These are phyloP conservation scores for Trichoderma virens DNA, from an alignment of 495 filamentous ascomycete genomes.

Conservation along the genomic window DNA sequence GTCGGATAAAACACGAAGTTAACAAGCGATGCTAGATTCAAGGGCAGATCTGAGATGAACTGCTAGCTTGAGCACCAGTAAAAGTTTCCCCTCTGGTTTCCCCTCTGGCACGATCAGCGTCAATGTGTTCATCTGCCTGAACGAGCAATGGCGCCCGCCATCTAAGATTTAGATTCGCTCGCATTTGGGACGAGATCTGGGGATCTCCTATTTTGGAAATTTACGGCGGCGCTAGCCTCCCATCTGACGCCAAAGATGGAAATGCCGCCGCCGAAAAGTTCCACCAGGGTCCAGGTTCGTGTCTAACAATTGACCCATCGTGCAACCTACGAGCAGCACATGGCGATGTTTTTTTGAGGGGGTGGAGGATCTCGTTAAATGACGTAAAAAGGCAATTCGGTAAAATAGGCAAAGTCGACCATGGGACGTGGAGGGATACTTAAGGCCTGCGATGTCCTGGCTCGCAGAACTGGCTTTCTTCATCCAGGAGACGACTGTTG, in stretches of 20 bases:
- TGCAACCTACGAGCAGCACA: not conserved
- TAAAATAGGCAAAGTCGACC: not conserved
- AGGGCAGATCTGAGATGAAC: no score
- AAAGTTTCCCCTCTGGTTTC: no score
- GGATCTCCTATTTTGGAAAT: not conserved
- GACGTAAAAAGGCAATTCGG: not conserved
- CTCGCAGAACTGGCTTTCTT: not conserved
- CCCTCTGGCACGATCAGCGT: not conserved
- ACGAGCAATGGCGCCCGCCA: not conserved
- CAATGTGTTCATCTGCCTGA: not conserved
- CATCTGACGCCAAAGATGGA: not conserved
- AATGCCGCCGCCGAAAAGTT: not conserved
- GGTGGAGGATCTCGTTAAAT: not conserved
- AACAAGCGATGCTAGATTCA: no score
- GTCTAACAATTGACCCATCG: not conserved
- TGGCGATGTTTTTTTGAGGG: not conserved
- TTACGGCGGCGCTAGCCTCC: not conserved
- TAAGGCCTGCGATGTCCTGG: not conserved
- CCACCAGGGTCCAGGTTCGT: not conserved
- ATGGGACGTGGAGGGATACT: not conserved
- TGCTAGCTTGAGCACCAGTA: no score
- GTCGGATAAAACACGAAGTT: not conserved
- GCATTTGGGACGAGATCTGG: not conserved
- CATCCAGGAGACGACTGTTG: not conserved
- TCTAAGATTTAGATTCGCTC: not conserved